These are phyloP conservation scores for Globisporangium polare DNA, from an alignment of 352 stramenopile genomes.

Conservation along the genomic window DNA sequence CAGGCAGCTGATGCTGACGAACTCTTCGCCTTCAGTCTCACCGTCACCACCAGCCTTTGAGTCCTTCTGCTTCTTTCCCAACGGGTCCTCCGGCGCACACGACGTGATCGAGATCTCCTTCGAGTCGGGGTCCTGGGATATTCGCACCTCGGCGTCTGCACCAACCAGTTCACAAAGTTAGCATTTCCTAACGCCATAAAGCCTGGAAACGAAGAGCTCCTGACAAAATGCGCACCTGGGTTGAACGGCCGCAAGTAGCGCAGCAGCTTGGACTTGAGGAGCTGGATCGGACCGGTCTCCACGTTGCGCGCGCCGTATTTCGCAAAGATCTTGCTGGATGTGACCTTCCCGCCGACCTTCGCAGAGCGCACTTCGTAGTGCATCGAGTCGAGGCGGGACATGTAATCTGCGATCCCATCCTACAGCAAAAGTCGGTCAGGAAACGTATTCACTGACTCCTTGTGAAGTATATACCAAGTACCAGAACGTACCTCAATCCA, in stretches of 20 bases:
- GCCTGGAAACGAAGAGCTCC: neutral
- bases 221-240: constrained; percentile 24
- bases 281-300: constrained; percentile 71
- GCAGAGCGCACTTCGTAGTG: constrained; percentile 66
- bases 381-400: constrained; percentile 72
- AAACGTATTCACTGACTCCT: too few relatives aligned
- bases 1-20: constrained; percentile 46
- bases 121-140: constrained; percentile 41
- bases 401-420: constrained; percentile 54
- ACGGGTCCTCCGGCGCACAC: constrained; percentile 23
- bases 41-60: neutral
- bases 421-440: too few relatives aligned
- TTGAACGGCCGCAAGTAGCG: constrained; percentile 75
- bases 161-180: neutral
- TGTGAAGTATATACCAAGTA: too few relatives aligned
- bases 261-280: constrained; percentile 80
- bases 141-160: constrained; percentile 62
- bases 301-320: constrained; percentile 83
- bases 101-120: constrained; percentile 73
- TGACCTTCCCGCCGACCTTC: constrained; percentile 43
- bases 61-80: neutral
- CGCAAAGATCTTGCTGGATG: constrained; percentile 66
- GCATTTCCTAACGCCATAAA: neutral
- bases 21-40: constrained; percentile 12
- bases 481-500: constrained; percentile 43